Conservation (phyloP, 805 yeast genomes). For the Yarrowia divulgata region DNA sequence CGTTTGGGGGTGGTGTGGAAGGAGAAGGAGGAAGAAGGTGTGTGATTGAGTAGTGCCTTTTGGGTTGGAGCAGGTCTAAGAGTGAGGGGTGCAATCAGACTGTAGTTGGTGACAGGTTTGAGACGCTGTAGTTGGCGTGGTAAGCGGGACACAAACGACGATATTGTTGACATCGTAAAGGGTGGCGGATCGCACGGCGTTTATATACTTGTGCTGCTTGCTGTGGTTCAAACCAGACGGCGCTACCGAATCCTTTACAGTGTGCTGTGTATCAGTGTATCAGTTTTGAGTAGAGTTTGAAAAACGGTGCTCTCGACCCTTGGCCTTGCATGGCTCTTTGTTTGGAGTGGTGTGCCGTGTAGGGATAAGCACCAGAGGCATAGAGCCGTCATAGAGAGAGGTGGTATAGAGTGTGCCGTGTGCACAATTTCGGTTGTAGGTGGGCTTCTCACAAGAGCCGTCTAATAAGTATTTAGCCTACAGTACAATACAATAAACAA, state of each 20-base stretch:
- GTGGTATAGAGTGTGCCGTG: too few species aligned
- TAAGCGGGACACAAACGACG: conserved; percentile 24
- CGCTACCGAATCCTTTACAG: conserved; percentile 4
- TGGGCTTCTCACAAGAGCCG: neutral
- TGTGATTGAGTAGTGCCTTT: conserved; percentile 8
- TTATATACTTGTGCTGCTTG: conserved; percentile 8
- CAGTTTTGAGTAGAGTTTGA: conserved; percentile 19
- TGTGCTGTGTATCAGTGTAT: neutral
- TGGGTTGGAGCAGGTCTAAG: conserved; percentile 28
- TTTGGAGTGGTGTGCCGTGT: conserved; percentile 39
- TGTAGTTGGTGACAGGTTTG: neutral
- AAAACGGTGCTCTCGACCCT: conserved; percentile 19
- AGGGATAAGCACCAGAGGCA: neutral
- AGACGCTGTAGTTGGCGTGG: conserved; percentile 24
- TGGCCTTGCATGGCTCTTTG: conserved; percentile 17
- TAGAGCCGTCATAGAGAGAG: too few species aligned
- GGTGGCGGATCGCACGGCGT: neutral
- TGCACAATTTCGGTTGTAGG: too few species aligned
- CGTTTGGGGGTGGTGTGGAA: conserved; percentile 27
- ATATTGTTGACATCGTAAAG: conserved; percentile 4
- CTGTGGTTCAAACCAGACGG: neutral
- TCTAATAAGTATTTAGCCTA: neutral
- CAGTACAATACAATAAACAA: neutral
- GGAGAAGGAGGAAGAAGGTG: conserved; percentile 8
- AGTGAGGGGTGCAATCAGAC: conserved; percentile 5